Evolutionary conservation across 345 rosid species (phyloP).

Genomic region (Erysimum cheiranthoides): DNA sequence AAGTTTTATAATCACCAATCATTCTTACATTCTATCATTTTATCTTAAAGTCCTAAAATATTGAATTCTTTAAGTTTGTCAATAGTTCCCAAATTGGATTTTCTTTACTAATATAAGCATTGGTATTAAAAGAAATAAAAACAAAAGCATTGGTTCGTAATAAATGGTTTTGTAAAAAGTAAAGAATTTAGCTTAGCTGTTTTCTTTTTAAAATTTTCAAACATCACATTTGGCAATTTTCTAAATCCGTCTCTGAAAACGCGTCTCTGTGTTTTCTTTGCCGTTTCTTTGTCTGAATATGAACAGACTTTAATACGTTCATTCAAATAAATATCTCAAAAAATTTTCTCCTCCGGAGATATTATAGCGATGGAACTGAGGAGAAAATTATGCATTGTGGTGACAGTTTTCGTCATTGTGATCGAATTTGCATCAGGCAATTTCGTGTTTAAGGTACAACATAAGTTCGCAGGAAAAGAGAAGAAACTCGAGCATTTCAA

Average conservation of each 20-base stretch:
- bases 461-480: constrained; percentile 61
- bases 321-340: neutral
- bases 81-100: neutral
- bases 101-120: constrained; percentile 18
- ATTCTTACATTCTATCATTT: too few species aligned
- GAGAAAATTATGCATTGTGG: constrained; percentile 39
- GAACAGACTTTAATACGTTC: constrained; percentile 15
- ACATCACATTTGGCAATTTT: constrained; percentile 33
- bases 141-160: neutral
- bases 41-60: too few species aligned
- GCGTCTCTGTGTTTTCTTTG: constrained; percentile 25
- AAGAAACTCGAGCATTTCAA: constrained; percentile 55
- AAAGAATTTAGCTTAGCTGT: constrained; percentile 5
- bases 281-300: constrained; percentile 22
- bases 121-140: neutral
- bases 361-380: constrained; percentile 48
- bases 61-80: neutral
- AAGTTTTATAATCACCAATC: too few species aligned
- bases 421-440: constrained; percentile 47
- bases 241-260: constrained; percentile 39
- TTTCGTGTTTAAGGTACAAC: constrained; percentile 64
- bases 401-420: constrained; percentile 42
- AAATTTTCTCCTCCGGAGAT: neutral
- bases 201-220: neutral
- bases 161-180: neutral